Percentiles rank a stretch among this genome's conserved stretches.
These are phyloP conservation scores for Lithohypha guttulata DNA, from an alignment of 2,329 filamentous ascomycete species.

Conservation along the genomic window DNA sequence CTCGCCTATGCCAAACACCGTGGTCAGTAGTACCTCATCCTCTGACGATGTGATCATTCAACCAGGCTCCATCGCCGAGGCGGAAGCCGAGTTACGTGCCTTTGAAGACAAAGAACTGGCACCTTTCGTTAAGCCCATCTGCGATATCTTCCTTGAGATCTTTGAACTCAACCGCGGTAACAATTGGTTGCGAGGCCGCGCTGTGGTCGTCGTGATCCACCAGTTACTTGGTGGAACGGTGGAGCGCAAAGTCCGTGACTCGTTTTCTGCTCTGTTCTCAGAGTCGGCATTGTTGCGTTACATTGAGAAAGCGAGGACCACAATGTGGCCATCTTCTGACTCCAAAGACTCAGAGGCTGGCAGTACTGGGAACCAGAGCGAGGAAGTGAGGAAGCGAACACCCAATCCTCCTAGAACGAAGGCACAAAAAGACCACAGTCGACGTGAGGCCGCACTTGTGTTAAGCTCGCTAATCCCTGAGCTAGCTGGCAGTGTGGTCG, in stretches of 20 bases:
- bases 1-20: conserved; percentile 21
- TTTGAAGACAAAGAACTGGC: conserved; percentile 84
- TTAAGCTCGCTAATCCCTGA: conserved; percentile 84
- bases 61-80: conserved; percentile 57
- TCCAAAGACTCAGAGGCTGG: conserved; percentile 31
- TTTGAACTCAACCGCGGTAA: conserved; percentile 92
- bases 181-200: conserved; percentile 91
- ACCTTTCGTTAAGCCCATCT: conserved; percentile 96
- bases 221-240: conserved; percentile 93
- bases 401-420: conserved; percentile 46
- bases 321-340: conserved; percentile 59
- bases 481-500: conserved; percentile 84
- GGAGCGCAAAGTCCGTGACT: conserved; percentile 86
- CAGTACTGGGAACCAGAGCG: conserved; percentile 31
- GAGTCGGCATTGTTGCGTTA: conserved; percentile 72
- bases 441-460: conserved; percentile 79
- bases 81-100: conserved; percentile 84
- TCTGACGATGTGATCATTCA: conserved; percentile 21
- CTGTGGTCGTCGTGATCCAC: conserved; percentile 91
- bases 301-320: conserved; percentile 59
- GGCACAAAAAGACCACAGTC: conserved; percentile 66
- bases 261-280: conserved; percentile 59
- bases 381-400: conserved; percentile 35
- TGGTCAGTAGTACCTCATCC: neutral
- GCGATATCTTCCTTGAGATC: conserved; percentile 89